phyloP scores from a whole-genome alignment of 2,329 filamentous ascomycete species.

The Neurospora sp. region DNA sequence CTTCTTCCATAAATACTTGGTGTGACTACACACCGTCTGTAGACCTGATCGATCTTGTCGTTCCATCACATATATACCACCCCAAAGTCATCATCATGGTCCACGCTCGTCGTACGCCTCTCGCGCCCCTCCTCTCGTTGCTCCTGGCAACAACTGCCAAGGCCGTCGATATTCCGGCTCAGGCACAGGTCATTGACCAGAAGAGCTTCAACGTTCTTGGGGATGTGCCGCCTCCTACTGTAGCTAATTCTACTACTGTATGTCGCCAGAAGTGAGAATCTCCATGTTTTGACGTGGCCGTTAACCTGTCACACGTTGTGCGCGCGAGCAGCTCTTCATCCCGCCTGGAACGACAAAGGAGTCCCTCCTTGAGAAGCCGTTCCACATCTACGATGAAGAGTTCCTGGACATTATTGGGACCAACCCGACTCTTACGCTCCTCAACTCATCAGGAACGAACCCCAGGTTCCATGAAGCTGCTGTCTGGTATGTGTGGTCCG shows the following conservation, averaged over 20 bases:
- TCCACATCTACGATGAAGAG: slow-evolving; percentile 40
- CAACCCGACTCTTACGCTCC: slow-evolving; percentile 38
- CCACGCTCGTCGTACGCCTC: background rate
- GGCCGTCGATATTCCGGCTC: slow-evolving; percentile 16
- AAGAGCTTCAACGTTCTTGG: slow-evolving; percentile 33
- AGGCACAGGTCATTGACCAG: slow-evolving; percentile 34
- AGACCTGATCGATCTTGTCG: background rate
- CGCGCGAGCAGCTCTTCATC: slow-evolving; percentile 25
- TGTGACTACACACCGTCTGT: background rate
- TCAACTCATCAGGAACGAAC: slow-evolving; percentile 33
- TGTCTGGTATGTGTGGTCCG: slow-evolving; percentile 32
- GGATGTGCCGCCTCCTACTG: slow-evolving; percentile 26
- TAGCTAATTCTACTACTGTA: slow-evolving; percentile 28
- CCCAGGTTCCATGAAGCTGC: slow-evolving; percentile 48
- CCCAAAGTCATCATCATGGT: background rate
- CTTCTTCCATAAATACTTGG: background rate
- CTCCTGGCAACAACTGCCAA: background rate
- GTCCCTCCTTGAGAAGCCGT: slow-evolving; percentile 29
- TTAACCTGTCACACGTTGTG: background rate
- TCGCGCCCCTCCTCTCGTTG: background rate
- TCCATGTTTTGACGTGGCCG: background rate
- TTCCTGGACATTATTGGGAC: slow-evolving; percentile 41
- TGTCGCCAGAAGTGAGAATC: slow-evolving; percentile 6
- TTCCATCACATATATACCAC: background rate
- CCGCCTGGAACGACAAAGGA: slow-evolving; percentile 33